Evolutionary conservation across 1,284 basidiomycete genomes (phyloP).

Genomic region (Leccinum proximum): DNA sequence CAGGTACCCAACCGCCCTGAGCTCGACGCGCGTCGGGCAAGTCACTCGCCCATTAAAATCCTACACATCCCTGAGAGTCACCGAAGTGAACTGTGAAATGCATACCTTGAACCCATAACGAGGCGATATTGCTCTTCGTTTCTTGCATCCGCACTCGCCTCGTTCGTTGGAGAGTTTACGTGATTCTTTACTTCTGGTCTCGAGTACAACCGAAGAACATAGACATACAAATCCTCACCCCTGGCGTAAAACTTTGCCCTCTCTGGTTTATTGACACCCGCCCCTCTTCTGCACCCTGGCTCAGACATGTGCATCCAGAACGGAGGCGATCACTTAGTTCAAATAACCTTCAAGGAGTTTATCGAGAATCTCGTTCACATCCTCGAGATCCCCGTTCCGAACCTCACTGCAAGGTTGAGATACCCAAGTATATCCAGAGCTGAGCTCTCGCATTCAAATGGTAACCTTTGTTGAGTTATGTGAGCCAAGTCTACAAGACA

Average conservation of each 20-base stretch:
- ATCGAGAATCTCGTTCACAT: slow-evolving; percentile 90
- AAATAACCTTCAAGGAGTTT: slow-evolving; percentile 88
- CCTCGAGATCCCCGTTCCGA: slow-evolving; percentile 69
- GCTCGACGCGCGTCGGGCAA: slow-evolving; percentile 34
- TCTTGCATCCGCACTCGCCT: slow-evolving; percentile 39
- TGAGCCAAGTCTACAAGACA: slow-evolving; percentile 79
- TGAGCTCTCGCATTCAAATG: slow-evolving; percentile 91
- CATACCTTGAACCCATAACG: slow-evolving; percentile 46
- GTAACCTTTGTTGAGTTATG: slow-evolving; percentile 75
- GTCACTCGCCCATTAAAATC: slow-evolving; percentile 15
- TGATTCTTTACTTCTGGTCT: slow-evolving; percentile 37
- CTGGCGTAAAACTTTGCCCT: slow-evolving; percentile 57
- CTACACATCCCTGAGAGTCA: slow-evolving; percentile 17
- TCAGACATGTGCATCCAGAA: slow-evolving; percentile 98
- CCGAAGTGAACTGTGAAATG: slow-evolving; percentile 67
- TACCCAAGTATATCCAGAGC: slow-evolving; percentile 82
- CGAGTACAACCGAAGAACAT: slow-evolving; percentile 20
- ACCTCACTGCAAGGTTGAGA: slow-evolving; percentile 85
- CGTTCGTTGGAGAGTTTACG: slow-evolving; percentile 46
- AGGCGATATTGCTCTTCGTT: slow-evolving; percentile 64
- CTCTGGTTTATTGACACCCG: slow-evolving; percentile 4
- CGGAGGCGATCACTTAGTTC: slow-evolving; percentile 84
- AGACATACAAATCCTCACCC: slow-evolving; percentile 90
- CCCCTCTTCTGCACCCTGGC: slow-evolving; percentile 31
- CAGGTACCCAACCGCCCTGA: slow-evolving; percentile 75